These are phyloP conservation scores for Dictyophora rubrovolvata DNA, from an alignment of 768 basidiomycete genomes.

Conservation along the genomic window DNA sequence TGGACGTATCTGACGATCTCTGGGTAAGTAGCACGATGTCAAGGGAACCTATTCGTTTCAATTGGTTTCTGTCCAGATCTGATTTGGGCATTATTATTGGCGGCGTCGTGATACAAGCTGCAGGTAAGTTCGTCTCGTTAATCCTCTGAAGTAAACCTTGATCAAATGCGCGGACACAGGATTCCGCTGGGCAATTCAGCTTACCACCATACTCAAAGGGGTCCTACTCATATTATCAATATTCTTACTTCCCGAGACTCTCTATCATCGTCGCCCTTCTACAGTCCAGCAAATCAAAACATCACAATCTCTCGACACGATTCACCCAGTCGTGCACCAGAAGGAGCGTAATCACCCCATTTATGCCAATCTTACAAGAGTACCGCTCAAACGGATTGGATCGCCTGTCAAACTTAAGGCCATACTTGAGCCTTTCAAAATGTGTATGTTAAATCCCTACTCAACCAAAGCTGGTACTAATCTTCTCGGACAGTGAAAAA, in stretches of 20 bases:
- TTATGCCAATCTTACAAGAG: background rate
- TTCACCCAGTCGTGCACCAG: too few species aligned
- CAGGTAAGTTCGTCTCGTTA: background rate
- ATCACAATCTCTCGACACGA: background rate
- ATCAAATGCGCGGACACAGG: background rate
- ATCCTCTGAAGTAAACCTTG: background rate
- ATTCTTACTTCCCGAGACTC: background rate
- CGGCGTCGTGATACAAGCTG: background rate
- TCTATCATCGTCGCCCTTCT: background rate
- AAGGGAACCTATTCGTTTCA: background rate
- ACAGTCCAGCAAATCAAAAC: background rate
- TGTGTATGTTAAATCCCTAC: background rate
- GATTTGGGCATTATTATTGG: background rate
- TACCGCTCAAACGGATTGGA: background rate
- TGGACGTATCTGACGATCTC: conserved; percentile 10
- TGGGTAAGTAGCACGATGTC: conserved; percentile 4
- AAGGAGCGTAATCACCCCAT: background rate
- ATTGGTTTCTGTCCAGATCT: conserved; percentile 11
- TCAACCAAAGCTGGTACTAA: background rate
- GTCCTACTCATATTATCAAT: background rate
- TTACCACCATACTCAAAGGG: background rate
- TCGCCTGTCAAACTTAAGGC: background rate
- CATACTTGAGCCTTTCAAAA: background rate
- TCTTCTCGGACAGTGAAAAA: background rate
- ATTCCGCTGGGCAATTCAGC: background rate